Evolutionary conservation across 768 basidiomycete species (phyloP).

Genomic region (Serendipita sp.): DNA sequence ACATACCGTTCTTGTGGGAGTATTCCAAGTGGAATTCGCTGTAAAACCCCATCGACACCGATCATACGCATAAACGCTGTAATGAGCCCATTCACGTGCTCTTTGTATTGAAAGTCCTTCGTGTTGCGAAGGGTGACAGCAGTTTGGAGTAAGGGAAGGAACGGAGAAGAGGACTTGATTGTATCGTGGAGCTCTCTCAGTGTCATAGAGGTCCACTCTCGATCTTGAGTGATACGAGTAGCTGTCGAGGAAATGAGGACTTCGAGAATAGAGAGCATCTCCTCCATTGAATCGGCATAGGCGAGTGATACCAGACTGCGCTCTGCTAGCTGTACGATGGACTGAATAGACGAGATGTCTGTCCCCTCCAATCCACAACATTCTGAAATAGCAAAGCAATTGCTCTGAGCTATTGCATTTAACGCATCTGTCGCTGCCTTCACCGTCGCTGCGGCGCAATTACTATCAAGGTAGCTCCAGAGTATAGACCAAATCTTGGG

Average conservation of each 20-base stretch:
- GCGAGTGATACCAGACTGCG: slow-evolving; percentile 58
- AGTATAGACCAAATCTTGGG: slow-evolving; percentile 53
- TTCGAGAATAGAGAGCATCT: slow-evolving; percentile 57
- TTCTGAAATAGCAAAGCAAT: not conserved
- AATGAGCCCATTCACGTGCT: slow-evolving; percentile 64
- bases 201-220: not conserved
- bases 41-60: slow-evolving; percentile 67
- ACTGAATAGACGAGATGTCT: slow-evolving; percentile 22
- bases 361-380: not conserved
- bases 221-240: not conserved
- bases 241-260: slow-evolving; percentile 26
- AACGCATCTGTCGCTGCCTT: slow-evolving; percentile 50
- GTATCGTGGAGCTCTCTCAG: not conserved
- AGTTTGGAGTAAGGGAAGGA: slow-evolving; percentile 50
- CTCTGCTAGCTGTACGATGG: slow-evolving; percentile 44
- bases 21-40: slow-evolving; percentile 67
- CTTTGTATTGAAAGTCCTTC: slow-evolving; percentile 81
- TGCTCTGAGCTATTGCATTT: slow-evolving; percentile 18
- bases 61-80: slow-evolving; percentile 68
- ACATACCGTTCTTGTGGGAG: slow-evolving; percentile 64
- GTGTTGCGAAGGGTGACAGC: slow-evolving; percentile 59
- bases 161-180: slow-evolving; percentile 19
- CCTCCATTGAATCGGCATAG: slow-evolving; percentile 60
- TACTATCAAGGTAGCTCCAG: slow-evolving; percentile 60
- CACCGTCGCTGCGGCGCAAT: slow-evolving; percentile 40